Evolutionary conservation across 2,329 filamentous ascomycete species (phyloP).

Genomic region (Colletotrichum horii): DNA sequence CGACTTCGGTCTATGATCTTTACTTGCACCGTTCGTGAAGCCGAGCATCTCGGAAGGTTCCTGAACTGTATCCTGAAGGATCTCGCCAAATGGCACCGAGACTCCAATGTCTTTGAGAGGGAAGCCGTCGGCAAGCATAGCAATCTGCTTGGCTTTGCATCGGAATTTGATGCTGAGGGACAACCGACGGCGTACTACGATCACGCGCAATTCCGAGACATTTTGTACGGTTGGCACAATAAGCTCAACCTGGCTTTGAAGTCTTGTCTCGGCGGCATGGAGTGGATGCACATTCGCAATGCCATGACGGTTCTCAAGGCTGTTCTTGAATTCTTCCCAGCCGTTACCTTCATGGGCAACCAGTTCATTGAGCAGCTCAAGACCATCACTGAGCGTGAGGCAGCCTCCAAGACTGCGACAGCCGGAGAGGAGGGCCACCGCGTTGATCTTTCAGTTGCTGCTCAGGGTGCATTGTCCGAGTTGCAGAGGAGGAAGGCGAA

Average conservation of each 20-base stretch:
- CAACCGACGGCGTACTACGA: conserved; percentile 76
- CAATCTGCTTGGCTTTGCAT: conserved; percentile 76
- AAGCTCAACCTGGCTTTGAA: conserved; percentile 81
- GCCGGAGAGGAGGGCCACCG: conserved; percentile 63
- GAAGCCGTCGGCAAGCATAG: conserved; percentile 69
- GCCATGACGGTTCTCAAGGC: conserved; percentile 88
- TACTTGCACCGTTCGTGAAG: conserved; percentile 86
- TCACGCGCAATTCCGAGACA: conserved; percentile 83
- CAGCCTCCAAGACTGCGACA: conserved; percentile 49
- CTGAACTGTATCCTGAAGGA: conserved; percentile 82
- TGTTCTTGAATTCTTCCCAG: conserved; percentile 83
- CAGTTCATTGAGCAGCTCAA: conserved; percentile 69
- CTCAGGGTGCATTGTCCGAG: conserved; percentile 73
- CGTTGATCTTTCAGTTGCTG: conserved; percentile 77
- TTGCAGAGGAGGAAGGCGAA: conserved; percentile 69
- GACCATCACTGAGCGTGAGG: conserved; percentile 68
- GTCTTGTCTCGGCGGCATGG: conserved; percentile 78
- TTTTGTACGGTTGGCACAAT: conserved; percentile 91
- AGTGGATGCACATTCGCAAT: conserved; percentile 98
- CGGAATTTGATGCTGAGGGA: conserved; percentile 71
- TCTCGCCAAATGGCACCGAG: conserved; percentile 78
- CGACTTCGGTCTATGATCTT: conserved; percentile 84
- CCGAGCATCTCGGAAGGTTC: conserved; percentile 92
- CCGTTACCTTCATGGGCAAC: conserved; percentile 85
- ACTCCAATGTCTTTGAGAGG: conserved; percentile 70